Evolutionary conservation across 768 basidiomycete species (phyloP).

Genomic region (Russula vinacea): DNA sequence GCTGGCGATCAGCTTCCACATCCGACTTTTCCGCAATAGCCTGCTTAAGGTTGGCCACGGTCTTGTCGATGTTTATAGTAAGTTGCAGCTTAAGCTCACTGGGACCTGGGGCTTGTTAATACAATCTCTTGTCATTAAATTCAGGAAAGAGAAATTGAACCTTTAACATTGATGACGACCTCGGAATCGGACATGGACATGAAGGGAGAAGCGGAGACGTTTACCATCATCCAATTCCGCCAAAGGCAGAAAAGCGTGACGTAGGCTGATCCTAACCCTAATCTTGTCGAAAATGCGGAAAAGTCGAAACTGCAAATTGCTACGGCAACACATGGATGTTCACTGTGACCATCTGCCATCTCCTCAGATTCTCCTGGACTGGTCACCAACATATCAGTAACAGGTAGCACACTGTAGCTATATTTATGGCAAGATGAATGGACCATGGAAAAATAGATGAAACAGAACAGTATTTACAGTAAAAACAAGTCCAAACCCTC

Average conservation of each 20-base stretch:
- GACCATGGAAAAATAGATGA: too few relatives aligned
- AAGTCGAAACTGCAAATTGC: too few relatives aligned
- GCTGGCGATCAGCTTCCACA: slow-evolving; percentile 81
- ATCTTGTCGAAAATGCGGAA: too few relatives aligned
- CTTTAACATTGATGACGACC: slow-evolving; percentile 36
- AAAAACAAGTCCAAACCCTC: too few relatives aligned
- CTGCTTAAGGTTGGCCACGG: slow-evolving; percentile 86
- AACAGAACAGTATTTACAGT: too few relatives aligned
- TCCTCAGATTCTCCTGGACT: too few relatives aligned
- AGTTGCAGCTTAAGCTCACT: slow-evolving; percentile 92
- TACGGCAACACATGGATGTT: too few relatives aligned
- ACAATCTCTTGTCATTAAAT: not conserved
- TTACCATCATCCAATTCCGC: not conserved
- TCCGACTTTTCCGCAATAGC: slow-evolving; percentile 83
- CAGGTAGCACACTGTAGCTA: too few relatives aligned
- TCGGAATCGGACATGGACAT: slow-evolving; percentile 33
- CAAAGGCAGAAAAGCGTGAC: slow-evolving; percentile 7
- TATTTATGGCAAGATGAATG: too few relatives aligned
- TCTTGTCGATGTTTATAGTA: slow-evolving; percentile 74
- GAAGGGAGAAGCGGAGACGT: slow-evolving; percentile 18
- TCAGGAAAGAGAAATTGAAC: not conserved
- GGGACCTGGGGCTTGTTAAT: slow-evolving; percentile 52
- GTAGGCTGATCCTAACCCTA: slow-evolving; percentile 18
- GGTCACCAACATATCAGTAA: too few relatives aligned
- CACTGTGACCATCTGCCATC: too few relatives aligned